Evolutionary conservation across 345 rosid species (phyloP).

Genomic region (Jatropha curcas): DNA sequence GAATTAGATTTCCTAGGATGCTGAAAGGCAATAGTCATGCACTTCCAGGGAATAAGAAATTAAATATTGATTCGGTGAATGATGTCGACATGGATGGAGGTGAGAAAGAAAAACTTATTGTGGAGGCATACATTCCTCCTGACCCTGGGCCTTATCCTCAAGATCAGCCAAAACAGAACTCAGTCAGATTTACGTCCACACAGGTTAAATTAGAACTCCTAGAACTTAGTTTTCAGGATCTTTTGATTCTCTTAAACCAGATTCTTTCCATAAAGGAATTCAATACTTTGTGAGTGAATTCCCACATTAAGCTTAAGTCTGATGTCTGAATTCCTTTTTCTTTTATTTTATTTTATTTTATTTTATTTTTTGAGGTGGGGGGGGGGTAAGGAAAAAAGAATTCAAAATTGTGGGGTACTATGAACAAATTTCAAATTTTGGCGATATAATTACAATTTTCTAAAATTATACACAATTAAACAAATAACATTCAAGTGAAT

Average conservation of each 20-base stretch:
- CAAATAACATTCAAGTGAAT: too few relatives aligned
- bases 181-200: slow-evolving; percentile 89
- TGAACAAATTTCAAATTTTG: too few relatives aligned
- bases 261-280: not conserved
- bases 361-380: too few relatives aligned
- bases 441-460: too few relatives aligned
- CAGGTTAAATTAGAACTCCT: slow-evolving; percentile 52
- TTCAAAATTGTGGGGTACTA: too few relatives aligned
- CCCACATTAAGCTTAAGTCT: not conserved
- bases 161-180: slow-evolving; percentile 96
- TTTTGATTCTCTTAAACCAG: not conserved
- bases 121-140: slow-evolving; percentile 89
- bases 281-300: too few relatives aligned
- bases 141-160: slow-evolving; percentile 99
- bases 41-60: slow-evolving; percentile 76
- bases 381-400: too few relatives aligned
- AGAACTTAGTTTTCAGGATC: not conserved
- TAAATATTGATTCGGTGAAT: slow-evolving; percentile 38
- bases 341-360: too few relatives aligned
- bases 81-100: slow-evolving; percentile 48
- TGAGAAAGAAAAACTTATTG: slow-evolving; percentile 70
- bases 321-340: not conserved
- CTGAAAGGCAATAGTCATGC: slow-evolving; percentile 64
- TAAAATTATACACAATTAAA: too few relatives aligned
- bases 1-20: slow-evolving; percentile 70